Conservation (phyloP, 1,284 basidiomycete species). For the Rhodotorula sp. region DNA sequence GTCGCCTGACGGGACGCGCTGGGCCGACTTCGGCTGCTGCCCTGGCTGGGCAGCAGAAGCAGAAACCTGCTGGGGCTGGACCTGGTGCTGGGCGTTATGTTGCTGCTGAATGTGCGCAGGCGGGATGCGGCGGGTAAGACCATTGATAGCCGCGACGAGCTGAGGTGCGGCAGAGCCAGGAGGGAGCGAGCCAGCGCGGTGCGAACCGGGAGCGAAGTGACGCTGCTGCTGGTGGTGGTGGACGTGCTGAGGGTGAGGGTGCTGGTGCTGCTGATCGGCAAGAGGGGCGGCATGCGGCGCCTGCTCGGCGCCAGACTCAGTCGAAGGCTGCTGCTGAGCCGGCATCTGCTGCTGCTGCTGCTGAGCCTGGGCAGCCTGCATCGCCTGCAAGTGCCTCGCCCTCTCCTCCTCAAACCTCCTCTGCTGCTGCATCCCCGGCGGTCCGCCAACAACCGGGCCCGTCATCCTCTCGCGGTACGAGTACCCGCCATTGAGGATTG, state of each 20-base stretch:
- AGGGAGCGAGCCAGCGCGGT: background rate
- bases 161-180: constrained; percentile 26
- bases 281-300: background rate
- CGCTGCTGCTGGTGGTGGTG: constrained; percentile 9
- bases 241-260: background rate
- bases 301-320: background rate
- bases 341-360: constrained; percentile 7
- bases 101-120: constrained; percentile 7
- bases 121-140: constrained; percentile 36
- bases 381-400: background rate
- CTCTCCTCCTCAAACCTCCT: background rate
- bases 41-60: background rate
- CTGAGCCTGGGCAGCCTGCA: constrained; percentile 7
- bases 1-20: constrained; percentile 36
- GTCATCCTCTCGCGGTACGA: constrained; percentile 18
- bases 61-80: background rate
- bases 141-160: constrained; percentile 40
- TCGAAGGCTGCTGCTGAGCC: background rate
- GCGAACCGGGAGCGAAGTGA: background rate
- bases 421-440: background rate
- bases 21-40: constrained; percentile 10
- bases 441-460: background rate
- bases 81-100: background rate
- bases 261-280: constrained; percentile 4
- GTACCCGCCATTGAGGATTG: constrained; percentile 25